Evolutionary conservation across 2,329 filamentous ascomycete species (phyloP).

Genomic region (Fusarium compactum): DNA sequence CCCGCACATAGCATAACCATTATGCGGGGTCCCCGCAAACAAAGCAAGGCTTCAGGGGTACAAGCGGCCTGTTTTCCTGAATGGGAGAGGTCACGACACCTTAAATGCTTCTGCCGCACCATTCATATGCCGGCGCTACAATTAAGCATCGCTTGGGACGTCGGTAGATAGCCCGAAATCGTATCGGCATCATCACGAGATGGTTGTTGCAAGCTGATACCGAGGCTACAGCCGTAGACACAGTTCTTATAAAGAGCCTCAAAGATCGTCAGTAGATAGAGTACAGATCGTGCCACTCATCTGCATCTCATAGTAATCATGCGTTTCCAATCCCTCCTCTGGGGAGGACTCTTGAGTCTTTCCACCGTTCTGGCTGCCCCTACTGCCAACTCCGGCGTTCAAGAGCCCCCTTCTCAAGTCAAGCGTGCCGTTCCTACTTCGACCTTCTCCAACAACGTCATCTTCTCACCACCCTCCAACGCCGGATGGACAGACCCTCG

Average conservation of each 20-base stretch:
- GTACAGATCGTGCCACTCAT: neutral
- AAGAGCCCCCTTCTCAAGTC: conserved; percentile 12
- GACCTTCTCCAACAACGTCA: conserved; percentile 48
- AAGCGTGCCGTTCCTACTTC: conserved; percentile 34
- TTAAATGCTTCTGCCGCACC: conserved; percentile 14
- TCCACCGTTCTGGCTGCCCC: conserved; percentile 33
- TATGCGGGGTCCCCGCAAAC: conserved; percentile 32
- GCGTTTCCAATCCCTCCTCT: conserved; percentile 28
- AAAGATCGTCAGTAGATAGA: neutral
- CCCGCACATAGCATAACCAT: conserved; percentile 15
- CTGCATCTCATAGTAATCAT: conserved; percentile 3
- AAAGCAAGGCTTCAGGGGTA: neutral
- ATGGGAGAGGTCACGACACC: conserved; percentile 17
- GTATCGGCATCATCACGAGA: conserved; percentile 10
- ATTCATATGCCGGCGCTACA: conserved; percentile 14
- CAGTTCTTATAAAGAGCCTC: conserved; percentile 2
- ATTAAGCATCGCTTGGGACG: neutral
- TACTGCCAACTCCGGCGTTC: conserved; percentile 14
- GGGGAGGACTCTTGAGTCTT: conserved; percentile 36
- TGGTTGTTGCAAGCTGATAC: neutral
- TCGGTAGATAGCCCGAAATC: conserved; percentile 23
- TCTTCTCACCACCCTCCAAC: conserved; percentile 56
- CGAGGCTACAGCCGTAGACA: conserved; percentile 4
- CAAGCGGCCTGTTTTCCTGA: conserved; percentile 7
- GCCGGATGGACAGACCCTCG: conserved; percentile 56